Conservation (phyloP, 2,329 filamentous ascomycete species). For the Venturia asperata region DNA sequence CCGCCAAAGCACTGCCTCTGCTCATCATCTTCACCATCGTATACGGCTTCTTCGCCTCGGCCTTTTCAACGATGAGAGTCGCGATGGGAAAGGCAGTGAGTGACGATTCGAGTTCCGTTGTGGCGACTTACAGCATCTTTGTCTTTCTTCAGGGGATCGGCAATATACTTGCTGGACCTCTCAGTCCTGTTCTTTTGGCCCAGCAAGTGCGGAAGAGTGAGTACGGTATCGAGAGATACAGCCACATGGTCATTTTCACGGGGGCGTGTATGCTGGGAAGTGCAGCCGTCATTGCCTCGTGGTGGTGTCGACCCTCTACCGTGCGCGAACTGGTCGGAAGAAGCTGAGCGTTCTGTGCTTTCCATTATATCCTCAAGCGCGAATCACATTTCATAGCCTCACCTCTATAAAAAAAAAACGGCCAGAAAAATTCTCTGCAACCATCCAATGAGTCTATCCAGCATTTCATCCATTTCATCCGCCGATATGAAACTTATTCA, state of each 20-base stretch:
- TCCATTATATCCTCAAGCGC: too few species aligned
- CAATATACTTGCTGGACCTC: conserved; percentile 16
- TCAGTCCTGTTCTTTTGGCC: conserved; percentile 1
- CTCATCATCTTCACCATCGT: conserved; percentile 38
- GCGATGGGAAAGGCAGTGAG: conserved; percentile 9
- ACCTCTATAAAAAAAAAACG: too few species aligned
- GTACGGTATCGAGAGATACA: conserved; percentile 16
- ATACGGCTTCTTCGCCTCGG: conserved; percentile 38
- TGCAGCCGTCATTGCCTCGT: neutral
- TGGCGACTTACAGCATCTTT: conserved; percentile 12
- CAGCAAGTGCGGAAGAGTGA: neutral
- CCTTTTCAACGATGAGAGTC: conserved; percentile 28
- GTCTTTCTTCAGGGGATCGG: conserved; percentile 9
- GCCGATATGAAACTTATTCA: too few species aligned
- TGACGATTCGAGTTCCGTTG: neutral
- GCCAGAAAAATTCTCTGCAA: too few species aligned
- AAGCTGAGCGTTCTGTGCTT: too few species aligned
- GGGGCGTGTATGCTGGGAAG: conserved; percentile 19
- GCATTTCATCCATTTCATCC: too few species aligned
- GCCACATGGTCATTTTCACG: conserved; percentile 11
- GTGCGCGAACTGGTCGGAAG: neutral
- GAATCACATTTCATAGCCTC: too few species aligned
- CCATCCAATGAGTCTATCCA: too few species aligned
- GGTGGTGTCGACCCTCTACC: neutral
- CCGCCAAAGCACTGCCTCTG: conserved; percentile 35